Evolutionary conservation across 352 stramenopile species (phyloP).

Genomic region (Ochromonadaceae sp.): DNA sequence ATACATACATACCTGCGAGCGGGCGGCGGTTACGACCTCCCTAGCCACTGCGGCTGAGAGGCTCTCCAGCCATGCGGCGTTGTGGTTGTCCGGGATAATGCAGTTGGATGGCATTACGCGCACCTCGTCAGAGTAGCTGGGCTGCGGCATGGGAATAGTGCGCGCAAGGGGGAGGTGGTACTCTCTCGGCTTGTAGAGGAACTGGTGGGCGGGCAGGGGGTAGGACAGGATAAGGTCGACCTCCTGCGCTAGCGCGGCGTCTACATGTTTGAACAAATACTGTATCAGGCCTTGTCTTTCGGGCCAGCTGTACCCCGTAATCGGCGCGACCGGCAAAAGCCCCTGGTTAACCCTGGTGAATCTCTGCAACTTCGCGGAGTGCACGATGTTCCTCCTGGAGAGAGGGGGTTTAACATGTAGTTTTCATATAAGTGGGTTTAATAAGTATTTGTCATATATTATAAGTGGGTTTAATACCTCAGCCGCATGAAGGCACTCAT

Average conservation of each 20-base stretch:
- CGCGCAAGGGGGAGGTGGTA: conserved; percentile 58
- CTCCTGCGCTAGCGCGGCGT: background rate
- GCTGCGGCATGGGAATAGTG: conserved; percentile 63
- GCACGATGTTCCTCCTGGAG: conserved; percentile 47
- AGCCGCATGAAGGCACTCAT: conserved; percentile 49
- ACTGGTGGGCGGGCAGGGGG: conserved; percentile 37
- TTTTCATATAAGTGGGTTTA: no score
- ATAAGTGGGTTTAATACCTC: no score
- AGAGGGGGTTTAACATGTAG: no score
- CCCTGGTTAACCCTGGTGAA: conserved; percentile 34
- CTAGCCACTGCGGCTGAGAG: background rate
- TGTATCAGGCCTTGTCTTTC: conserved; percentile 28
- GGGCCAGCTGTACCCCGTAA: conserved; percentile 51
- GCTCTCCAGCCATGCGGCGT: conserved; percentile 26
- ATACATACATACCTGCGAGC: no score
- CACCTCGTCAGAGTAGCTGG: conserved; percentile 50
- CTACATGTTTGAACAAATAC: conserved; percentile 23
- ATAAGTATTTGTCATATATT: no score
- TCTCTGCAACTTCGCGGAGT: conserved; percentile 22
- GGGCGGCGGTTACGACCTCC: conserved; percentile 12
- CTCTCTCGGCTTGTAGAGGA: conserved; percentile 48
- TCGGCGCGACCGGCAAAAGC: conserved; percentile 49
- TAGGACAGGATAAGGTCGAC: conserved; percentile 22
- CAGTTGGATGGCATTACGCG: conserved; percentile 45
- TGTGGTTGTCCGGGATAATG: conserved; percentile 23